Evolutionary conservation across 2,329 filamentous ascomycete genomes (phyloP).

Genomic region (Colletotrichum musae): DNA sequence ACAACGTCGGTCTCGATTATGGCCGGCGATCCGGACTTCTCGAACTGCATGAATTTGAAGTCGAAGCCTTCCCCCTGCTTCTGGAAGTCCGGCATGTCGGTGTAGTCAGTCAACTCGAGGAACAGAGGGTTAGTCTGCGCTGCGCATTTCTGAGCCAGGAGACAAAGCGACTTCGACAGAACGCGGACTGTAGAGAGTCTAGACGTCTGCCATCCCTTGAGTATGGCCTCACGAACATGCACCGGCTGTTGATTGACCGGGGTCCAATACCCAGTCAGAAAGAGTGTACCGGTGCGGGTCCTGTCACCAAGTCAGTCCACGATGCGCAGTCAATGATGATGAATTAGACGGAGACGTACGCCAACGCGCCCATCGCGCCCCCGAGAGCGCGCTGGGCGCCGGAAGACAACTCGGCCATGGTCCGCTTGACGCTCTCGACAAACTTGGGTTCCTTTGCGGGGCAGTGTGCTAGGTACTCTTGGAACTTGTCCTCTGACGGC

Average conservation of each 20-base stretch:
- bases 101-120: slow-evolving; percentile 69
- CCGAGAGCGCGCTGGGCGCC: slow-evolving; percentile 54
- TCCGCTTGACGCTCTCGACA: slow-evolving; percentile 61
- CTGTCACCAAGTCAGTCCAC: slow-evolving; percentile 54
- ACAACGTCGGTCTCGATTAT: slow-evolving; percentile 84
- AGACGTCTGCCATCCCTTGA: slow-evolving; percentile 74
- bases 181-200: slow-evolving; percentile 68
- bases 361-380: slow-evolving; percentile 55
- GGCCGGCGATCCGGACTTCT: slow-evolving; percentile 58
- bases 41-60: slow-evolving; percentile 75
- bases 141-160: slow-evolving; percentile 69
- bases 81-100: slow-evolving; percentile 67
- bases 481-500: slow-evolving; percentile 60
- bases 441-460: slow-evolving; percentile 68
- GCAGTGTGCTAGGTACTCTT: slow-evolving; percentile 67
- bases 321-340: neutral
- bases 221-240: slow-evolving; percentile 71
- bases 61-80: slow-evolving; percentile 65
- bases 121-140: slow-evolving; percentile 70
- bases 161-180: slow-evolving; percentile 69
- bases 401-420: slow-evolving; percentile 54
- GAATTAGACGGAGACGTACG: slow-evolving; percentile 53
- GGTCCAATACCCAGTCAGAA: slow-evolving; percentile 77
- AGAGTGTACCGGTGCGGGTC: slow-evolving; percentile 72
- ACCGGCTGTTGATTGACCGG: slow-evolving; percentile 74